These are phyloP conservation scores for Piromyces sp. DNA, from an alignment of 192 early-diverging fungal genomes.

Conservation along the genomic window DNA sequence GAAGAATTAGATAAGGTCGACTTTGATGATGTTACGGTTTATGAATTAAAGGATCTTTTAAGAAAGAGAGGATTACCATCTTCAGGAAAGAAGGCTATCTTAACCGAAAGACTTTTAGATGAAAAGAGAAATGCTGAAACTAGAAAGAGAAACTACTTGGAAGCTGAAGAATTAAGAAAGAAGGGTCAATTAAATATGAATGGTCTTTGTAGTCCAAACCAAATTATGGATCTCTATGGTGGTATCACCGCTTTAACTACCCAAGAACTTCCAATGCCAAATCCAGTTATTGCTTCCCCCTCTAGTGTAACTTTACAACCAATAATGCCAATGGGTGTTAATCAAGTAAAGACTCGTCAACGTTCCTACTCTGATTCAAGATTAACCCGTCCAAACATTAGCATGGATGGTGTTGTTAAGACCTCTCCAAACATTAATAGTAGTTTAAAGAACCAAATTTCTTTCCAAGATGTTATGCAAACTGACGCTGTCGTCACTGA, in stretches of 20 bases:
- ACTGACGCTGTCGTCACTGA: neutral
- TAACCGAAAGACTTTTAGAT: conserved; percentile 45
- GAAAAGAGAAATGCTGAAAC: conserved; percentile 19
- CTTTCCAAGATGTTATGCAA: neutral
- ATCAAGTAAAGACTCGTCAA: neutral
- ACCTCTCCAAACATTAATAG: too few relatives aligned
- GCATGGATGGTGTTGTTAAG: neutral
- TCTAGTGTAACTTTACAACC: neutral
- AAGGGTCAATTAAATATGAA: neutral
- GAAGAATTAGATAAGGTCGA: conserved; percentile 40
- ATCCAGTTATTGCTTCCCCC: neutral
- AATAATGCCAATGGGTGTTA: neutral
- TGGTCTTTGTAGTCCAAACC: neutral
- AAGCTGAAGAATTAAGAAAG: neutral
- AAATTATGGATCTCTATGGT: neutral
- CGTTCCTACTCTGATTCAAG: neutral
- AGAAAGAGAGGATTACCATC: conserved; percentile 44
- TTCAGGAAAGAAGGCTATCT: conserved; percentile 50
- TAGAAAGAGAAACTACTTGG: neutral
- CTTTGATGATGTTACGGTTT: conserved; percentile 58
- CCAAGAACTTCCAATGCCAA: neutral
- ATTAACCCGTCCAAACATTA: neutral
- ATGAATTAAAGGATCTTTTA: conserved; percentile 56
- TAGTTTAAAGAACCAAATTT: neutral
- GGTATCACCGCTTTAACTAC: neutral